Evolutionary conservation across 2,329 filamentous ascomycete species (phyloP), one percentile per base, ranked within the genome.

Genomic region (Pseudogymnoascus sp.): DNA sequence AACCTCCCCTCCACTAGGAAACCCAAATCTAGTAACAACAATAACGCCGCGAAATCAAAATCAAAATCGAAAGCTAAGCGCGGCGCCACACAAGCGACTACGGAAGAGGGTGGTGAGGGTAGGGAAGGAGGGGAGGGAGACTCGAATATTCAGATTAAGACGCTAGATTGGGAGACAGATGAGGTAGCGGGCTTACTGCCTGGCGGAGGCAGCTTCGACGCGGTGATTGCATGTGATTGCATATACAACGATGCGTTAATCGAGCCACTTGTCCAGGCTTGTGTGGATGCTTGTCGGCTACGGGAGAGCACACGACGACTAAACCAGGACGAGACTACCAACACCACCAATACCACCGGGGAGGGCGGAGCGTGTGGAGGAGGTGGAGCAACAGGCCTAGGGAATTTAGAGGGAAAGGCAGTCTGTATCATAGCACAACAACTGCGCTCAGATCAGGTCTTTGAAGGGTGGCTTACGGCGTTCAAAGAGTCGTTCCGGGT

Each of bases 231-330:
- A 3, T 96, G 91, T 71, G 94, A 99, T 74, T 97, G 92, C 74
- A 88, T 99, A 68, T 99, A 95, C 78, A 99, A 97, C 75, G 90
- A 96, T 67, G 84, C 89, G 2, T 82, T 97, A 2, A 84, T 97
- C 23, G 78, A 83, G 45, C 91, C 92, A 0, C 83, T 97, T 59
- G 89, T 94, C n/a, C 83, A 87, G 69, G 89, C 91, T 0, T 96
- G 90, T 72, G 84, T 80, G 5, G 89, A 95, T 65, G 81, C 86
- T 23, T 96, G 91, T 74, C 77, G 77, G 8, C 74, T 93, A 14
- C 79, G 86, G 35, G 61, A 31, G 7, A 10, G 38, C n/a, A 19
- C 5, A 3, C 31, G 45, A 3, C 8, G 14, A 12, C 16, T 55
- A 7, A n/a, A 26, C 8, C 45, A 5, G 6, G n/a, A 6, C 19